phyloP scores from a whole-genome alignment of 495 filamentous ascomycete genomes.

The Hypoxylon trugodes region DNA sequence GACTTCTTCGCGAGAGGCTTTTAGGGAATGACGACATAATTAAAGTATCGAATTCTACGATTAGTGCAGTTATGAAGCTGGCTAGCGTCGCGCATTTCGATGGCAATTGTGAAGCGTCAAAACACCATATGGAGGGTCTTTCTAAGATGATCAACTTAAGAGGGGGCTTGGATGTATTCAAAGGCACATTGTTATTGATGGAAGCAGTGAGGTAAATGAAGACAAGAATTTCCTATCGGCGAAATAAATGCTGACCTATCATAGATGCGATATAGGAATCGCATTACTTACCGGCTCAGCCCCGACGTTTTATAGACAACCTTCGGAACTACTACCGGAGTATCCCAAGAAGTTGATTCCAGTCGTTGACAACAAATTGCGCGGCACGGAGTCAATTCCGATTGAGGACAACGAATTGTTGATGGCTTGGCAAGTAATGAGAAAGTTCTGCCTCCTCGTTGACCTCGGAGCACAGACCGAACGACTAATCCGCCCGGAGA shows the following conservation, averaged over 20 bases:
- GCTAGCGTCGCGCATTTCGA: conserved; percentile 42
- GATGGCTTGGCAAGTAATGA: neutral
- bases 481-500: neutral
- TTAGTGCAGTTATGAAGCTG: conserved; percentile 45
- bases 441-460: conserved; percentile 10
- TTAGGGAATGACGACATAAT: conserved; percentile 22
- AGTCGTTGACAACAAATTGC: neutral
- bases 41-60: conserved; percentile 46
- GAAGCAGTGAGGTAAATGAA: neutral
- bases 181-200: neutral
- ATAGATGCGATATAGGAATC: neutral
- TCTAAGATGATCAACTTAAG: conserved; percentile 48
- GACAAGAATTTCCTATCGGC: too few species aligned
- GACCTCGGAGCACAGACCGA: conserved; percentile 7
- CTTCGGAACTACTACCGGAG: neutral
- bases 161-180: conserved; percentile 38
- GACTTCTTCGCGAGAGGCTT: conserved; percentile 44
- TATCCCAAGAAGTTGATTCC: neutral
- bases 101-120: conserved; percentile 37
- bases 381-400: neutral
- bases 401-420: neutral
- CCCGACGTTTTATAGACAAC: neutral
- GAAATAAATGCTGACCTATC: neutral
- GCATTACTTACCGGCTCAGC: neutral
- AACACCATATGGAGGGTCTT: conserved; percentile 48